Percentiles rank a stretch among this genome's conserved stretches.
These are phyloP conservation scores for Wickerhamomyces chambardii DNA, from an alignment of 805 yeast genomes.

Conservation along the genomic window DNA sequence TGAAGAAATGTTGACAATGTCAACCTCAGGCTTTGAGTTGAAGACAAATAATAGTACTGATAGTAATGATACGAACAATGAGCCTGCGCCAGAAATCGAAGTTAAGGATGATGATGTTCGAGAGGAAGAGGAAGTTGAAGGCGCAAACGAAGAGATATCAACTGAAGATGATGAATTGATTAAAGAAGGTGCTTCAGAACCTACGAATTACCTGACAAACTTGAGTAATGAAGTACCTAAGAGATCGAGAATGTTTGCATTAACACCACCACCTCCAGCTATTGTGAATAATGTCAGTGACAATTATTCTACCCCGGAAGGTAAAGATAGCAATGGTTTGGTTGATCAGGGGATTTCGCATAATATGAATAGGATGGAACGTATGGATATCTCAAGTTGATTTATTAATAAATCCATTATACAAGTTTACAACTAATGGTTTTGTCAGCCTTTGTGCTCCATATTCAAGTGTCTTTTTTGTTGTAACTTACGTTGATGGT, in stretches of 20 bases:
- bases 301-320: constrained; percentile 1
- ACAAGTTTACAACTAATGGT: too few species aligned
- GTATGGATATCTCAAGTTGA: neutral
- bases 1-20: neutral
- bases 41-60: neutral
- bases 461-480: too few species aligned
- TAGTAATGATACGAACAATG: neutral
- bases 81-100: neutral
- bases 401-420: too few species aligned
- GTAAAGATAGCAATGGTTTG: constrained; percentile 1
- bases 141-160: neutral
- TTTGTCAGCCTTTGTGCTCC: too few species aligned
- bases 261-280: constrained; percentile 10
- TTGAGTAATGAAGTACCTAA: too few species aligned
- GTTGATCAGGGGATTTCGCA: neutral
- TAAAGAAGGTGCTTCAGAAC: neutral
- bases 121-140: neutral
- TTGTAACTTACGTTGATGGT: neutral
- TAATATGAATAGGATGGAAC: neutral
- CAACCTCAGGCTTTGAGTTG: constrained; percentile 1
- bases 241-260: constrained; percentile 4
- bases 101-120: neutral
- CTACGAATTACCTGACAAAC: too few species aligned
- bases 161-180: neutral
- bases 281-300: neutral